Percentiles rank a stretch among this genome's conserved stretches.
These are phyloP conservation scores for Neurospora sp. DNA, from an alignment of 495 filamentous ascomycete species.

Conservation along the genomic window DNA sequence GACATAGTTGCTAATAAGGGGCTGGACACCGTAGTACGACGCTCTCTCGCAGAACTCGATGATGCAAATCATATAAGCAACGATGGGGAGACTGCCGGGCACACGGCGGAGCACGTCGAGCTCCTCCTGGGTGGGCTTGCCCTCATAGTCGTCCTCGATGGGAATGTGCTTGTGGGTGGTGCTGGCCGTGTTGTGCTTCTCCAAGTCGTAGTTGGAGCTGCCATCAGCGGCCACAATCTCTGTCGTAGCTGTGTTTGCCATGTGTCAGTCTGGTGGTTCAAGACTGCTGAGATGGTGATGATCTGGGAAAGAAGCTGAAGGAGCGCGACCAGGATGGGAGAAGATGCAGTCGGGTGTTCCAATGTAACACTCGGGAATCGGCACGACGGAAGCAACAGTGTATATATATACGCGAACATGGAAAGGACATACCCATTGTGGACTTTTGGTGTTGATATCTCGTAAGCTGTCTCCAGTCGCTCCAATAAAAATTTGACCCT, in stretches of 20 bases:
- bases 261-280: neutral
- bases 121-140: conserved; percentile 50
- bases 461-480: neutral
- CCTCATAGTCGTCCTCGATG: conserved; percentile 33
- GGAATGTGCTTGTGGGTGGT: conserved; percentile 16
- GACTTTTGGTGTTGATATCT: neutral
- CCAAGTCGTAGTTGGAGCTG: conserved; percentile 2
- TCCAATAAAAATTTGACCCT: neutral
- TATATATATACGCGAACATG: neutral
- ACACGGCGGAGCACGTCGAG: conserved; percentile 44
- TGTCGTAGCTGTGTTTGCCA: neutral
- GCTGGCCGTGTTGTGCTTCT: conserved; percentile 10
- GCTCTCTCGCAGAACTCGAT: conserved; percentile 54
- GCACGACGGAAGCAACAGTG: neutral
- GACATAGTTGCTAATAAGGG: conserved; percentile 50
- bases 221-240: neutral
- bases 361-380: neutral
- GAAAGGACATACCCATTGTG: neutral
- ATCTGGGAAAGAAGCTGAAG: neutral
- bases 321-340: neutral
- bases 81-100: conserved; percentile 39
- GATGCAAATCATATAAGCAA: conserved; percentile 46
- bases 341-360: neutral
- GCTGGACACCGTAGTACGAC: conserved; percentile 48
- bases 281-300: neutral